Evolutionary conservation across 2,329 filamentous ascomycete species (phyloP), one percentile per base, ranked within the genome.

Genomic region (Monosporascus sp.): DNA sequence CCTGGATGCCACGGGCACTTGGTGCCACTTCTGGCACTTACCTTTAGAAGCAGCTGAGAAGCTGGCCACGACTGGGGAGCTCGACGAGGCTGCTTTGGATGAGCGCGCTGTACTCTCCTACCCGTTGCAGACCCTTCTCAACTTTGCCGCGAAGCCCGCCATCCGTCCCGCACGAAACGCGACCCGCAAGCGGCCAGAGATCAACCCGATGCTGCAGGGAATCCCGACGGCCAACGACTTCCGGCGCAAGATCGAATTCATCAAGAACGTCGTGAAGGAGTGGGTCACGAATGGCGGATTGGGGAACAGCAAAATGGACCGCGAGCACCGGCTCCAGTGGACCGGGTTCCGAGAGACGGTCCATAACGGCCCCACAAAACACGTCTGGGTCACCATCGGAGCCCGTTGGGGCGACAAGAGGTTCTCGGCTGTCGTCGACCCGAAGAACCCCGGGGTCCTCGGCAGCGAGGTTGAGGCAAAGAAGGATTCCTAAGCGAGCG

Each of bases 1-100:
- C 14, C 73, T 94, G 25, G 89, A 90, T 53, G 74, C 85, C 1
- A 82, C 87, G 31, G 89, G 87, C n/a, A 83, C 80, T 1, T 87
- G 84, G 77, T 87, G 88, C 60, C 87, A 89, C 65, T 90, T 91
- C 65, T 88, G 88, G 73, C 86, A 89, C 63, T 81, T 92, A 20
- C 83, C 87, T 0, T 74, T 83, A n/a, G 82, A 87, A 54, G 88
- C 88, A 1, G 84, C 87, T 3, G 75, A 82, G 58, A 79, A 83
- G 39, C 79, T 93, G 11, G 77, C 81, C 3, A 71, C 77, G 31
- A 83, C 82, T 2, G 85, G 86, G 52, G 81, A 83, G n/a, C 82
- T 90, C 49, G 81, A 83, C 47, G 81, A 88, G 58, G 78, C 85
- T n/a, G 85, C 85, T 5, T 78, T 88, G 18, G 84, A 88, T 62